Evolutionary conservation across 1,139 yeast species (phyloP).

Genomic region (Geotrichum carabidarum): DNA sequence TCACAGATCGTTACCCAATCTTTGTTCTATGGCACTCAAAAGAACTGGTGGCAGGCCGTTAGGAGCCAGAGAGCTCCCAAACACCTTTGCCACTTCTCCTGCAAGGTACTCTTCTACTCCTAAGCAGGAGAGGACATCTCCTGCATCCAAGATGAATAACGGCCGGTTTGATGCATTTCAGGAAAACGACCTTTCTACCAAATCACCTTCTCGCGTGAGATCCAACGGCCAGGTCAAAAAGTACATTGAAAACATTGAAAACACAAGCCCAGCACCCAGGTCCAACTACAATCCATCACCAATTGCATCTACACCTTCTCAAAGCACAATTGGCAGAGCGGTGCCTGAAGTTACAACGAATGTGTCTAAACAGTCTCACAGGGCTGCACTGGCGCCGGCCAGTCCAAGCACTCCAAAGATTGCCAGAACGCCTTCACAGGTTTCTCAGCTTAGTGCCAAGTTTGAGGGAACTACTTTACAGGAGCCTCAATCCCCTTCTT

Average conservation of each 20-base stretch:
- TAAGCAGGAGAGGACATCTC: neutral
- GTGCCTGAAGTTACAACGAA: too few relatives aligned
- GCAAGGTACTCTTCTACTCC: neutral
- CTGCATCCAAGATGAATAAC: neutral
- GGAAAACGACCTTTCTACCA: neutral
- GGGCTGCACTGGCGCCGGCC: too few relatives aligned
- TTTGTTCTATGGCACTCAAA: slow-evolving; percentile 5
- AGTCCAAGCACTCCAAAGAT: neutral
- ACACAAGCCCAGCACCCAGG: neutral
- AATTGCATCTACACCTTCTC: too few relatives aligned
- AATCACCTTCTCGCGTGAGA: neutral
- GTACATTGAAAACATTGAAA: slow-evolving; percentile 3
- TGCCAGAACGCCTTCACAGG: slow-evolving; percentile 3
- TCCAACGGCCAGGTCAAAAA: slow-evolving; percentile 1
- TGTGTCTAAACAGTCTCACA: too few relatives aligned
- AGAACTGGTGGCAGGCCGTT: slow-evolving; percentile 9
- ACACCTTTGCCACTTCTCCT: slow-evolving; percentile 2
- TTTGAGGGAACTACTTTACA: neutral
- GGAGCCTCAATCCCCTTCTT: neutral
- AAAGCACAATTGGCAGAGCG: too few relatives aligned
- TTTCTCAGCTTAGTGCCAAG: neutral
- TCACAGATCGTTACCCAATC: neutral
- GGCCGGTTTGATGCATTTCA: too few relatives aligned
- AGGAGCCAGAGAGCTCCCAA: slow-evolving; percentile 12
- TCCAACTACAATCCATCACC: neutral